Percentiles rank a stretch among this genome's conserved stretches.
Evolutionary conservation across 352 stramenopile species (phyloP).

Genomic region (Pythium aristosporum): DNA sequence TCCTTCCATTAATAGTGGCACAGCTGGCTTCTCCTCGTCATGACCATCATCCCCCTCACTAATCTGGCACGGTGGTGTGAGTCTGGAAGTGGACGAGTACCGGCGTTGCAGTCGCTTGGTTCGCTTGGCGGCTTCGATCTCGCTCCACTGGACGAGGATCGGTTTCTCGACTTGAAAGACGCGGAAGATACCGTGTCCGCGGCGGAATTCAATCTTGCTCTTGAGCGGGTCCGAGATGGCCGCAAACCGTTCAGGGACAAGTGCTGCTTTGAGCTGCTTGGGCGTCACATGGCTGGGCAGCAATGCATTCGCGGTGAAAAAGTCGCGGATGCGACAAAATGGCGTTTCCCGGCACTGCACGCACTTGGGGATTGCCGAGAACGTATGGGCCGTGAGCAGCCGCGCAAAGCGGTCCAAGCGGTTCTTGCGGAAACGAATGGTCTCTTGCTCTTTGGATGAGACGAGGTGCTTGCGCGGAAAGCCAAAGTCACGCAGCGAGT

Average conservation of each 20-base stretch:
- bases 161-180: constrained; percentile 69
- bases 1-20: not conserved
- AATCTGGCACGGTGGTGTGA: not conserved
- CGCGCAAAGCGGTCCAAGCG: constrained; percentile 56
- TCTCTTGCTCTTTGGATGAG: constrained; percentile 36
- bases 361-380: constrained; percentile 76
- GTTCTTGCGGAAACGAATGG: constrained; percentile 49
- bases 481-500: constrained; percentile 55
- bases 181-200: constrained; percentile 50
- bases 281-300: constrained; percentile 28
- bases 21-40: constrained; percentile 19
- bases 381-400: constrained; percentile 65
- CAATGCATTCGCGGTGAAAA: constrained; percentile 47
- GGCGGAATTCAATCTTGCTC: constrained; percentile 79
- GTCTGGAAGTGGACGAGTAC: constrained; percentile 6
- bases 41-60: constrained; percentile 6
- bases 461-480: constrained; percentile 69
- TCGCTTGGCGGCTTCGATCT: constrained; percentile 27
- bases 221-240: constrained; percentile 65
- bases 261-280: constrained; percentile 30
- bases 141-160: constrained; percentile 44
- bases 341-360: constrained; percentile 50
- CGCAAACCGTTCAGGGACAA: constrained; percentile 52
- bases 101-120: constrained; percentile 23
- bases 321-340: constrained; percentile 63